Base-by-base conservation (phyloP, 2,329 filamentous ascomycete genomes). In the Pleomassaria siparia region DNA sequence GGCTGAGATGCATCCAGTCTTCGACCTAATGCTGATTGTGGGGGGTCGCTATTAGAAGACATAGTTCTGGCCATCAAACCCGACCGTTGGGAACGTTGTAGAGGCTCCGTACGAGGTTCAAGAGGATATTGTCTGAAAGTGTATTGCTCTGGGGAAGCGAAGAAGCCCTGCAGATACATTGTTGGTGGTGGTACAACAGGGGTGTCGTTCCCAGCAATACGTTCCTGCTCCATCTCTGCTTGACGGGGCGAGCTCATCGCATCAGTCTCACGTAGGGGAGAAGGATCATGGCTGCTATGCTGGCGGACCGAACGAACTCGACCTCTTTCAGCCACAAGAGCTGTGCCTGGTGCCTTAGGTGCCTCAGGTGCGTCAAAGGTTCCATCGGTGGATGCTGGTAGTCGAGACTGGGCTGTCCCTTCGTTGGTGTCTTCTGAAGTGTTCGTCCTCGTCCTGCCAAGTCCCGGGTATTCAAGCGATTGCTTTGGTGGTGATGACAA, bases 41-140 rank as follows among this genome's bases (percentile, higher is more conserved):
- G 42, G 3, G 57, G 51, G 25, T 57, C 55, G 30, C 53, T 60
- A 5, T 47, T 55, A 4, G 60, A 62, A n/a, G 64, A 66, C 6
- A 53, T 51, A n/a, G 60, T 61, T 42, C 64, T 57, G 13, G 41
- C 36, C 22, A 48, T 47, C 4, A 40, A 36, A 13, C 28, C 15
- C 6, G 45, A 49, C 24, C 47, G 53, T 32, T 26, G 44, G 25
- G 45, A 52, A 20, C 47, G 46, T 18, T 41, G 56, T 26, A 54
- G 53, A 24, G 63, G 61, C 46, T 65, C 60, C 11, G 59, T 65
- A 25, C 46, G 52, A 16, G 56, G 55, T 25, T 37, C 20, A 20
- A 25, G 22, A 21, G 18, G 29, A 30, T 40, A 43, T 35, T 54
- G 45, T 47, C 30, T 40, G 29, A 53, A 58, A 12, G 22, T 40